Conservation (phyloP, 202 grass and related monocot species). For the Brachypodium distachyon region DNA sequence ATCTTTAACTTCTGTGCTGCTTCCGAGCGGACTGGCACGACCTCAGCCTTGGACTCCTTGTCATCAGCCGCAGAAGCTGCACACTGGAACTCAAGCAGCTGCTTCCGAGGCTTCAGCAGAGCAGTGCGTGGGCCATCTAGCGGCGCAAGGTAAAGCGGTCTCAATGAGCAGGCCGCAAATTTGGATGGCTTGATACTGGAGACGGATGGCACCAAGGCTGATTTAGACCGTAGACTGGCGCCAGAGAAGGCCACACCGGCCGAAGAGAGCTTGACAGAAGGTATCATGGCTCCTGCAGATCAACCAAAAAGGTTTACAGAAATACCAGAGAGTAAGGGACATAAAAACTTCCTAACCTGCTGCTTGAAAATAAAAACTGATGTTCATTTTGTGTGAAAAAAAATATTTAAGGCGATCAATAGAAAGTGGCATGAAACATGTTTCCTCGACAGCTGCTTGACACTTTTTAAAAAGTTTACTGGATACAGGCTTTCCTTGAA, state of each 20-base stretch:
- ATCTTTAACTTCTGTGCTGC: constrained; percentile 60
- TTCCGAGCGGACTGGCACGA: constrained; percentile 25
- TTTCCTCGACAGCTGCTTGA: background rate
- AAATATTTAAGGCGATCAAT: background rate
- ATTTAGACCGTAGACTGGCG: constrained; percentile 34
- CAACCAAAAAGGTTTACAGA: constrained; percentile 18
- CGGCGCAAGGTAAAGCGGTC: constrained; percentile 55
- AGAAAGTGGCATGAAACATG: constrained; percentile 4
- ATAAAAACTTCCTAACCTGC: background rate
- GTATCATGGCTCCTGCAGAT: constrained; percentile 47
- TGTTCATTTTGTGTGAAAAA: background rate
- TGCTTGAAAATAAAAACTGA: background rate
- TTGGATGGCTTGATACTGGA: constrained; percentile 24
- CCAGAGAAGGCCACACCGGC: constrained; percentile 11
- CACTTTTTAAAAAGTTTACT: background rate
- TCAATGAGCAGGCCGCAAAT: constrained; percentile 35
- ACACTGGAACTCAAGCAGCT: constrained; percentile 34
- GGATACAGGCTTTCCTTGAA: background rate
- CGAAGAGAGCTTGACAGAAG: constrained; percentile 36
- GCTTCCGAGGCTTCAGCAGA: constrained; percentile 23
- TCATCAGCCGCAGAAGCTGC: constrained; percentile 51
- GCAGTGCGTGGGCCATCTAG: constrained; percentile 18
- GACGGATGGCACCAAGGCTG: constrained; percentile 14
- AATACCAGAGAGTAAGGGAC: constrained; percentile 4
- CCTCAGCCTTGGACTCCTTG: constrained; percentile 39